Evolutionary conservation across 192 early-diverging fungal species (phyloP), one percentile per base, ranked within the genome.

Genomic region (Coemansia sp.): DNA sequence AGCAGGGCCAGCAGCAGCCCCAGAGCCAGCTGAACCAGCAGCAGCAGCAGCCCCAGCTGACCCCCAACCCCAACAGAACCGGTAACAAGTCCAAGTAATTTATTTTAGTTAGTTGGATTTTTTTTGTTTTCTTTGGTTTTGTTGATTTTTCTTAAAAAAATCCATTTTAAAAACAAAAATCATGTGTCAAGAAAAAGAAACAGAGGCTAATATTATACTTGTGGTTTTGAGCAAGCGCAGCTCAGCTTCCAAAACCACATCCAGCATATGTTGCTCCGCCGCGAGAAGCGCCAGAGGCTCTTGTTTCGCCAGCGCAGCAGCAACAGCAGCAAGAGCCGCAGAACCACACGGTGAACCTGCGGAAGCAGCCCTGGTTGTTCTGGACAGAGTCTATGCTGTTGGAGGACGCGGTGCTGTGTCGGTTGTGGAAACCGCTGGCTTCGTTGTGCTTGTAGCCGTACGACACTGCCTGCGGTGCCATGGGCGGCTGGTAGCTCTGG

Each of bases 321-420:
- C 75, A 77, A 58, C 75, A 77, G 60, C 56, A 69, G n/a, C 60
- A 54, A 11, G 34, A 10, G 17, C 56, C 61, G 34, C 70, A 72
- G 49, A 50, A 64, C 70, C 67, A 64, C 11, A 78, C 73, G 48
- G 62, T 56, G 28, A 71, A 72, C 51, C 40, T 55, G 40, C 76
- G 76, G 18, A 68, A 62, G 20, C 70, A 66, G 54, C 76, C 49
- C 1, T 63, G 60, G 58, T 78, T 60, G 10, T 42, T n/a, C 25
- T 63, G 70, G 12, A 78, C 54, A 16, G 68, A 55, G 60, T 71
- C 70, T 5, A 51, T 56, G 57, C 67, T 69, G 36, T 40, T 33
- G 20, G 60, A 63, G 16, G 67, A 69, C 10, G 68, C 52, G 17
- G 31, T 16, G 49, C 63, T 75, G 52, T 25, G 28, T 4, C 52